phyloP scores from a whole-genome alignment of 2,329 filamentous ascomycete genomes.

The Macrophomina tecta region DNA sequence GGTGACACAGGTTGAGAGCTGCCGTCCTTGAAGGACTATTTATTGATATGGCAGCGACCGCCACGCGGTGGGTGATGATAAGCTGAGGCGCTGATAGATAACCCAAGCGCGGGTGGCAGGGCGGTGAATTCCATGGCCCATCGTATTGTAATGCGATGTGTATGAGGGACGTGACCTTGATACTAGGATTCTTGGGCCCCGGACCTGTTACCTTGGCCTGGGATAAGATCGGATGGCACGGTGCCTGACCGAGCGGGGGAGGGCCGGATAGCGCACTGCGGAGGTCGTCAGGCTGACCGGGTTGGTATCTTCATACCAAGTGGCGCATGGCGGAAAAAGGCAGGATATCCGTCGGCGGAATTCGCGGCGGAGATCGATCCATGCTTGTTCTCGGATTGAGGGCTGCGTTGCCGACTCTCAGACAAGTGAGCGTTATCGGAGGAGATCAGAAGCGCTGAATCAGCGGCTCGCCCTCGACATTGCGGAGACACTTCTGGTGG shows the following conservation, averaged over 20 bases:
- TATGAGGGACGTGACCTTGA: constrained; percentile 10
- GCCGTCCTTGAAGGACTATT: constrained; percentile 13
- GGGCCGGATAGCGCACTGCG: neutral
- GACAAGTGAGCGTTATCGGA: constrained; percentile 22
- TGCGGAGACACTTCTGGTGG: constrained; percentile 6
- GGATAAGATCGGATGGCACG: constrained; percentile 27
- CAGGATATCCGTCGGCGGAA: constrained; percentile 9
- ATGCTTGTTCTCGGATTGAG: constrained; percentile 15
- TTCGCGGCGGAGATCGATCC: constrained; percentile 11
- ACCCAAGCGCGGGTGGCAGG: constrained; percentile 11
- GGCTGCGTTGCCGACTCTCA: constrained; percentile 13
- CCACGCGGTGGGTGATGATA: constrained; percentile 16
- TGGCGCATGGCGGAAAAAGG: constrained; percentile 9
- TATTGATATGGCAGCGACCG: constrained; percentile 19
- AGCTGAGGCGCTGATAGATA: constrained; percentile 26
- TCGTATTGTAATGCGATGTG: constrained; percentile 20
- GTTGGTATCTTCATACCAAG: neutral
- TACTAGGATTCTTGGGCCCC: constrained; percentile 21
- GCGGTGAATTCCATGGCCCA: neutral
- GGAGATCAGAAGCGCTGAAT: constrained; percentile 10
- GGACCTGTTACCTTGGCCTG: constrained; percentile 17
- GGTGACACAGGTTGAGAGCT: neutral
- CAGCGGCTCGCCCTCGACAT: neutral
- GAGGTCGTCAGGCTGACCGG: neutral
- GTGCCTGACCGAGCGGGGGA: constrained; percentile 20